Evolutionary conservation across 352 stramenopile genomes (phyloP).

Genomic region (Phytophthora cactorum): DNA sequence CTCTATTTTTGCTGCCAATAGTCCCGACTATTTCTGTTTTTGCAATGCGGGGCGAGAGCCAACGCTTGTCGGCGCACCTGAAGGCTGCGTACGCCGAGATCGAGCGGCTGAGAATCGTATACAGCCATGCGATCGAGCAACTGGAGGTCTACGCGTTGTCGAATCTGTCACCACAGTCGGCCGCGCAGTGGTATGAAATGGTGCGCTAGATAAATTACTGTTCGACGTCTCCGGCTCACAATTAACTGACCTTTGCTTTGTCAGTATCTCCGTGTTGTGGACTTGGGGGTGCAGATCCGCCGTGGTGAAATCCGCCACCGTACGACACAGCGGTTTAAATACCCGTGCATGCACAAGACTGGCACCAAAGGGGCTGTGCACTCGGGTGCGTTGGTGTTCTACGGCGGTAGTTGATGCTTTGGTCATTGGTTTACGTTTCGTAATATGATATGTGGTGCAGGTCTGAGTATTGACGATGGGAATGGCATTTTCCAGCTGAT

Average conservation of each 20-base stretch:
- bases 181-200: constrained; percentile 68
- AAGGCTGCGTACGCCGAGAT: constrained; percentile 58
- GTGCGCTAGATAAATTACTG: constrained; percentile 29
- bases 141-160: constrained; percentile 41
- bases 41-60: constrained; percentile 17
- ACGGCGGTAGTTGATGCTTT: not conserved
- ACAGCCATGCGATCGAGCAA: constrained; percentile 47
- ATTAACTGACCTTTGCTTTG: not conserved
- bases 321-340: constrained; percentile 33
- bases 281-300: constrained; percentile 74
- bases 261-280: constrained; percentile 74
- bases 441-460: constrained; percentile 23
- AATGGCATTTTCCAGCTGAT: constrained; percentile 65
- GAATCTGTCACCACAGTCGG: constrained; percentile 48
- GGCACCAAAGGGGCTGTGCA: constrained; percentile 67
- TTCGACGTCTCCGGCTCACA: not conserved
- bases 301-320: constrained; percentile 75
- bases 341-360: constrained; percentile 67
- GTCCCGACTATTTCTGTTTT: not conserved
- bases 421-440: not conserved
- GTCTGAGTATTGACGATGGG: constrained; percentile 78
- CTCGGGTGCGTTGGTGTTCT: constrained; percentile 37
- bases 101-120: constrained; percentile 45
- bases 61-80: constrained; percentile 54
- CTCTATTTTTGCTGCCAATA: not conserved